Percentiles rank a stretch among this genome's conserved stretches.
Evolutionary conservation across 768 basidiomycete genomes (phyloP).

Genomic region (Galerina sulciceps): DNA sequence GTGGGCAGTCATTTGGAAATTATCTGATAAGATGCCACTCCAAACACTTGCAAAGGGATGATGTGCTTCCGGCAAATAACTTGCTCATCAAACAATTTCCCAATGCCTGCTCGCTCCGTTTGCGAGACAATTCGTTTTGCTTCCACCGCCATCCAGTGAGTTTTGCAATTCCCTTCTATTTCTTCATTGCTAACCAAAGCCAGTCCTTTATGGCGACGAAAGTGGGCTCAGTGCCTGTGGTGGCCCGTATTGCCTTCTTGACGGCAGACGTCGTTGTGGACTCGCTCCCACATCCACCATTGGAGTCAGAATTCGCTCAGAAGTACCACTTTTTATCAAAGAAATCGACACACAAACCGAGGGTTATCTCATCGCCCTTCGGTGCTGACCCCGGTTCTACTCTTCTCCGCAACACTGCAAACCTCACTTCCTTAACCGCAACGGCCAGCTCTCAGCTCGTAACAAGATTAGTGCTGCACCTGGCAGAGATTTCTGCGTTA

Average conservation of each 20-base stretch:
- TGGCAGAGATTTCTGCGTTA: conserved; percentile 65
- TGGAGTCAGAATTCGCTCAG: conserved; percentile 44
- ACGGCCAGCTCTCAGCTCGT: conserved; percentile 53
- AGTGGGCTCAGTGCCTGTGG: conserved; percentile 42
- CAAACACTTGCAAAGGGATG: conserved; percentile 45
- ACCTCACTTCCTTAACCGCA: conserved; percentile 66
- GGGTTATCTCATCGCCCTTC: conserved; percentile 54
- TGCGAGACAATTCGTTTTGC: neutral
- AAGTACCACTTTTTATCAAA: conserved; percentile 40
- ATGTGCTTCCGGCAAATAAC: conserved; percentile 42
- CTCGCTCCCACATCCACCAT: conserved; percentile 47
- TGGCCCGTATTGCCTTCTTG: conserved; percentile 70
- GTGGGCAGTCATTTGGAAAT: neutral
- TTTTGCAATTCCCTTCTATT: conserved; percentile 4
- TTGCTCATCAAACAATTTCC: conserved; percentile 27
- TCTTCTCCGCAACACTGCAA: conserved; percentile 51
- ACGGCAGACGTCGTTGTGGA: conserved; percentile 71
- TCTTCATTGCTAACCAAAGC: neutral
- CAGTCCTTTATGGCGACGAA: conserved; percentile 26
- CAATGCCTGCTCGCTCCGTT: conserved; percentile 18
- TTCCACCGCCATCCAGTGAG: conserved; percentile 16
- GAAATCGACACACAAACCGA: conserved; percentile 42
- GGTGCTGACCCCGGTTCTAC: conserved; percentile 70
- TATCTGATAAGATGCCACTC: conserved; percentile 20
- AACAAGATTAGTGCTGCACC: conserved; percentile 66